Evolutionary conservation across 306 rosid genomes (phyloP), one percentile per base, ranked within the genome.

Genomic region (Prunus kanzakura): DNA sequence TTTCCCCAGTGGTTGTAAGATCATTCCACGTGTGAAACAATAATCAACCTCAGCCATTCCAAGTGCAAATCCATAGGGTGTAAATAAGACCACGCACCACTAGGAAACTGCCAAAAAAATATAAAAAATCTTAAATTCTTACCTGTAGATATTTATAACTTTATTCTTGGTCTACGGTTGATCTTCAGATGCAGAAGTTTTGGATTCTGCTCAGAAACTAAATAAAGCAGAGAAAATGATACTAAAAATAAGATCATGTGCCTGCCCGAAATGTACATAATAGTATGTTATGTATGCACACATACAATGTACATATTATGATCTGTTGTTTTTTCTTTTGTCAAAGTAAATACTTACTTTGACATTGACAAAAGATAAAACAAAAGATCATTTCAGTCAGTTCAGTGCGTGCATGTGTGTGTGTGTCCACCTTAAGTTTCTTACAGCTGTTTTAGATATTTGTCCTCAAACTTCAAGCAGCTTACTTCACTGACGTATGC

Each of bases 1-100:
- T 63, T 61, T 32, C 67, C 47, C n/a, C 45, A 29, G 43, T 41
- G 73, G 66, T 49, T 67, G 69, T 58, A 71, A 18, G 61, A 76
- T 64, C 61, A 77, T 75, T 83, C 82, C 63, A 55, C 43, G 75
- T 71, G 69, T 67, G 38, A 57, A 62, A 47, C 77, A 62, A 16
- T 15, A 60, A 25, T 60, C 68, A 73, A 35, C 77, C 68, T 9
- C 67, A 45, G 57, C 68, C 77, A 60, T 60, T 19, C 57, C 57
- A 25, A 73, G 77, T 73, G 68, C 69, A 77, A 27, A 68, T 69
- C 61, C 66, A 10, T 16, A 16, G 13, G 22, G 19, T 30, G 16
- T 14, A 38, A 38, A 38, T 38, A 38, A 38, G 43, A 38, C 43
- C 43, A 38, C 8, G 43, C 43, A 38, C 43, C 43, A 38, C 43